phyloP scores from a whole-genome alignment of 495 filamentous ascomycete species.

The Lasiosphaeria ovina region DNA sequence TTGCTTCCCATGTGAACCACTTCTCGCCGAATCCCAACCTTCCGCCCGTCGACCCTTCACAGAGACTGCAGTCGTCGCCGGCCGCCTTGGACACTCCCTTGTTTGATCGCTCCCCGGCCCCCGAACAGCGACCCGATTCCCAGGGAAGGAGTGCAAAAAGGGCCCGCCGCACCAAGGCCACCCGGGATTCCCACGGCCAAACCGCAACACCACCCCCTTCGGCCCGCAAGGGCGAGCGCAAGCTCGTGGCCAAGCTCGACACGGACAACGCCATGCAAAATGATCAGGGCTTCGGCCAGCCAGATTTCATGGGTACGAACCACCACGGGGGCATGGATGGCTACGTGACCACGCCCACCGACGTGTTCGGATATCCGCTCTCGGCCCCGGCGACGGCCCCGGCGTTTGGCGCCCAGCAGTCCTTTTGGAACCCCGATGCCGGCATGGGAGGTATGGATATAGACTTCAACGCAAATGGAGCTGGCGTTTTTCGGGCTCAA shows the following conservation, averaged over 20 bases:
- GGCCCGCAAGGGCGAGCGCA: conserved; percentile 48
- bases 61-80: conserved; percentile 56
- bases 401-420: conserved; percentile 60
- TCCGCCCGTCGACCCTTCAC: conserved; percentile 56
- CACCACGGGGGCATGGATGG: conserved; percentile 41
- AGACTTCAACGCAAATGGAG: conserved; percentile 45
- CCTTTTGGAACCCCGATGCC: conserved; percentile 73
- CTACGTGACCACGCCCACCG: conserved; percentile 37
- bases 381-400: conserved; percentile 69
- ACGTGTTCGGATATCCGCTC: conserved; percentile 64
- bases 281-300: conserved; percentile 46
- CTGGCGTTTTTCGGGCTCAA: conserved; percentile 36
- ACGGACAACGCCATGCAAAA: conserved; percentile 50
- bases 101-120: conserved; percentile 25
- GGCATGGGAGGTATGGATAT: conserved; percentile 55
- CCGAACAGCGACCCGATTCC: conserved; percentile 20
- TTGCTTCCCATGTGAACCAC: conserved; percentile 58
- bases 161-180: conserved; percentile 36
- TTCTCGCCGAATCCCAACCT: conserved; percentile 52
- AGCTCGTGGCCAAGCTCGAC: conserved; percentile 51
- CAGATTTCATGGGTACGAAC: conserved; percentile 41
- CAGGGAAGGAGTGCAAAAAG: conserved; percentile 38
- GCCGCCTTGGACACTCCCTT: conserved; percentile 41
- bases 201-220: conserved; percentile 54
- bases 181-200: conserved; percentile 38